These are phyloP conservation scores for Acanthochlamys bracteata DNA, from an alignment of 106 monocot genomes.

Conservation along the genomic window DNA sequence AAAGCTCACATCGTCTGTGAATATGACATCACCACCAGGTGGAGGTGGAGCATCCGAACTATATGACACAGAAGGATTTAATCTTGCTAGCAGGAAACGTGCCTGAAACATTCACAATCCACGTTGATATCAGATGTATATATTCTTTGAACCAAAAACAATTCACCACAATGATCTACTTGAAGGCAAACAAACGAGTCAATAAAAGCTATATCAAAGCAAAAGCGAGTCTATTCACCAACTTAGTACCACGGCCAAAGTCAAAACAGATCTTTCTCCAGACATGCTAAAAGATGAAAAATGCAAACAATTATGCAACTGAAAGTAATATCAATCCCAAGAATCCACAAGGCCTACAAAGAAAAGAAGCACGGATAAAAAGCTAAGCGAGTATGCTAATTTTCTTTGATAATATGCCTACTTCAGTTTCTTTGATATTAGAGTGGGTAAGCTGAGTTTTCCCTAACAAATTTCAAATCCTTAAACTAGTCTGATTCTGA, in stretches of 20 bases:
- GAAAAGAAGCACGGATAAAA: too few species aligned
- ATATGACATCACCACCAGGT: slow-evolving; percentile 71
- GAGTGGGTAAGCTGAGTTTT: too few species aligned
- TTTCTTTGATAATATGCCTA: too few species aligned
- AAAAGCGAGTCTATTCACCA: too few species aligned
- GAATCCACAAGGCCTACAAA: too few species aligned
- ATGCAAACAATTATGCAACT: background rate
- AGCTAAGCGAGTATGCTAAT: too few species aligned
- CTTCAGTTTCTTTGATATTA: too few species aligned
- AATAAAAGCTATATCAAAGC: too few species aligned
- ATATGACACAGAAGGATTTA: slow-evolving; percentile 79
- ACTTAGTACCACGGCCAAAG: background rate
- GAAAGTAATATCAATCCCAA: too few species aligned
- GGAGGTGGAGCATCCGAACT: slow-evolving; percentile 48
- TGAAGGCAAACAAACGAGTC: too few species aligned
- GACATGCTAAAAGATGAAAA: background rate
- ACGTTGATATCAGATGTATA: background rate
- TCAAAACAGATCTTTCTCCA: background rate
- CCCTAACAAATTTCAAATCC: too few species aligned
- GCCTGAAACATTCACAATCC: slow-evolving; percentile 31
- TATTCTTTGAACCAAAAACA: background rate
- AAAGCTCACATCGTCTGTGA: slow-evolving; percentile 88
- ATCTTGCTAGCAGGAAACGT: slow-evolving; percentile 65
- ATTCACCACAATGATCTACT: background rate
- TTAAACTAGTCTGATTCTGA: too few species aligned